Conservation (phyloP, 305 asterid species). For the Fraxinus latifolia region DNA sequence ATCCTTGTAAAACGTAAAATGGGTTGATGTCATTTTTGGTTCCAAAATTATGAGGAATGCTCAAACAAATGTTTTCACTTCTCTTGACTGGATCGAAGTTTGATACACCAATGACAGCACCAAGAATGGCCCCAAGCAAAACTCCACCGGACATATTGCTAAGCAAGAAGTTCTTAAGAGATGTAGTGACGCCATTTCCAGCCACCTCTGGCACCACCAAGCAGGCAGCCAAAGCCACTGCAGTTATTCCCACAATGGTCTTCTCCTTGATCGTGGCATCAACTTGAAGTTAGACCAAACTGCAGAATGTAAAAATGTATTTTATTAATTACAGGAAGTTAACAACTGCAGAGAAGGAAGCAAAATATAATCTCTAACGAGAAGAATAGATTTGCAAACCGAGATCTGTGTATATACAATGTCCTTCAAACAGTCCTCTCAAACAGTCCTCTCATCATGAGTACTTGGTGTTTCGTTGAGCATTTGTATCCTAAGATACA, state of each 20-base stretch:
- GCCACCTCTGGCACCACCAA: background rate
- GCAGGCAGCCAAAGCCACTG: constrained; percentile 27
- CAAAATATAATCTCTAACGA: no score
- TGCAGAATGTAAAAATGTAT: background rate
- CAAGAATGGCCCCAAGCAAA: background rate
- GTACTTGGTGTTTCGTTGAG: no score
- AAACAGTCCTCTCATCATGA: no score
- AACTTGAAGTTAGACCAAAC: background rate
- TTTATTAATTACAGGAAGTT: no score
- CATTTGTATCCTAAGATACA: no score
- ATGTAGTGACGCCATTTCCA: background rate
- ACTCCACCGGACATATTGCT: background rate
- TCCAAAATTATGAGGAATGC: background rate
- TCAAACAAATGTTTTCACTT: background rate
- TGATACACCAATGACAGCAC: background rate
- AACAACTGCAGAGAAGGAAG: no score
- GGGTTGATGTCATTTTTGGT: background rate
- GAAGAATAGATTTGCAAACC: no score
- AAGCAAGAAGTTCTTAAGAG: background rate
- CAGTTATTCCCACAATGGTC: constrained; percentile 34
- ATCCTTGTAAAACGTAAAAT: background rate
- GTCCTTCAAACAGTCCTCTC: no score
- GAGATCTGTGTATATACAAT: no score
- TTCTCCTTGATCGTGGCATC: background rate
- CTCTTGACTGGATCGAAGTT: background rate